These are phyloP conservation scores for Suzukiozyma palmioleophila DNA, from an alignment of 1,139 yeast species.

Conservation along the genomic window DNA sequence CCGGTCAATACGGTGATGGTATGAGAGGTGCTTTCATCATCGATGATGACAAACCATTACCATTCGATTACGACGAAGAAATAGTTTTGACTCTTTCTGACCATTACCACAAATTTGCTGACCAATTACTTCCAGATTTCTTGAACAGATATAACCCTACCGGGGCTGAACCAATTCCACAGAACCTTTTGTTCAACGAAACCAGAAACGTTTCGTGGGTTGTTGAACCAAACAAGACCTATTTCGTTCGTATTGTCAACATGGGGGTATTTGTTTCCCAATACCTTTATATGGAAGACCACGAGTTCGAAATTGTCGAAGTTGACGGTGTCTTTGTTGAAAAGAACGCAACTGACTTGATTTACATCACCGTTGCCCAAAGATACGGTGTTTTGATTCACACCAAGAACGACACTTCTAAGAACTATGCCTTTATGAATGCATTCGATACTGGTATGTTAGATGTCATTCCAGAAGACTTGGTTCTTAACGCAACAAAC, in stretches of 20 bases:
- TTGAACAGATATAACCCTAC: constrained; percentile 68
- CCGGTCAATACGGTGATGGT: constrained; percentile 76
- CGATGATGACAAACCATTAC: constrained; percentile 53
- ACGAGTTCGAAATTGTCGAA: constrained; percentile 62
- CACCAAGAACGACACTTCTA: constrained; percentile 42
- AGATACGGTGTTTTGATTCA: constrained; percentile 59
- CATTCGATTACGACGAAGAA: constrained; percentile 61
- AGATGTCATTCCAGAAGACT: constrained; percentile 54
- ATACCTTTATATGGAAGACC: constrained; percentile 63
- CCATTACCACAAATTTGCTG: constrained; percentile 54
- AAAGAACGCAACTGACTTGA: constrained; percentile 50
- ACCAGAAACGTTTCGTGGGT: constrained; percentile 53
- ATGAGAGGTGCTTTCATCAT: constrained; percentile 67
- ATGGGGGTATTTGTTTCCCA: constrained; percentile 73
- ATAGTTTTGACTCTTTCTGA: constrained; percentile 53
- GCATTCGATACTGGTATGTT: constrained; percentile 62
- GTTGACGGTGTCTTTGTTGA: constrained; percentile 68
- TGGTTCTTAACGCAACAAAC: constrained; percentile 51
- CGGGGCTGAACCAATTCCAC: constrained; percentile 80
- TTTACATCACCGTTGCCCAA: constrained; percentile 70
- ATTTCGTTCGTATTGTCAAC: constrained; percentile 59
- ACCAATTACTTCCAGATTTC: constrained; percentile 42
- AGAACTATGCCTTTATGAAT: constrained; percentile 61
- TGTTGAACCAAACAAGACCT: constrained; percentile 60
- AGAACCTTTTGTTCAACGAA: constrained; percentile 60